Percentiles rank a stretch among this genome's conserved stretches.
Evolutionary conservation across 2,329 filamentous ascomycete species (phyloP).

Genomic region (Pyrenophora teres): DNA sequence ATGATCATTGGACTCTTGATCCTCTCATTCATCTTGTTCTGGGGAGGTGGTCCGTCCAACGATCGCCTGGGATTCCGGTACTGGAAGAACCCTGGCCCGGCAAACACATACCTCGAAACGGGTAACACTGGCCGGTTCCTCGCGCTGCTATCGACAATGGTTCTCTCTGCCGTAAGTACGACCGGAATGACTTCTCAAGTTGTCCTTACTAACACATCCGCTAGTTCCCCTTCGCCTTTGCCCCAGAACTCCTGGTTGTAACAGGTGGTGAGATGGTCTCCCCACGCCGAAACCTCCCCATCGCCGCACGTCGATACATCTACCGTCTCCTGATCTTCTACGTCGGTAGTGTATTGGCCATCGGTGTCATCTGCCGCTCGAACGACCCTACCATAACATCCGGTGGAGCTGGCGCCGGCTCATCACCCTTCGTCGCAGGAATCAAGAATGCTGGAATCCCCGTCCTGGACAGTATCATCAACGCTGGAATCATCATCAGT

Average conservation of each 20-base stretch:
- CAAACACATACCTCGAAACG: slow-evolving; percentile 54
- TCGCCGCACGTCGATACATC: slow-evolving; percentile 63
- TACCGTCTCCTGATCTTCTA: slow-evolving; percentile 68
- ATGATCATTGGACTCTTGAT: slow-evolving; percentile 54
- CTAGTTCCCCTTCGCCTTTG: slow-evolving; percentile 11
- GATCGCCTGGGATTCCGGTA: slow-evolving; percentile 62
- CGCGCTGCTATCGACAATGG: slow-evolving; percentile 57
- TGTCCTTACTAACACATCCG: neutral
- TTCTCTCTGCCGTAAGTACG: slow-evolving; percentile 56
- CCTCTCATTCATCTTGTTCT: slow-evolving; percentile 60
- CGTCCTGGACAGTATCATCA: slow-evolving; percentile 68
- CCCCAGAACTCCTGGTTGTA: slow-evolving; percentile 49
- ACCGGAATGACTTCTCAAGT: neutral
- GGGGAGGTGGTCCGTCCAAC: slow-evolving; percentile 59
- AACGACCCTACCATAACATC: slow-evolving; percentile 56
- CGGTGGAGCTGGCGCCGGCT: slow-evolving; percentile 59
- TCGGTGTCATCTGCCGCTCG: slow-evolving; percentile 64
- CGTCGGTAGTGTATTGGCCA: slow-evolving; percentile 61
- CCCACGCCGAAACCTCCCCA: slow-evolving; percentile 63
- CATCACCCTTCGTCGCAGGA: slow-evolving; percentile 57
- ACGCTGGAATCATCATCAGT: slow-evolving; percentile 69
- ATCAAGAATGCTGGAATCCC: slow-evolving; percentile 57
- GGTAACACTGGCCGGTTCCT: slow-evolving; percentile 58
- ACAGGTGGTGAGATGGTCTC: slow-evolving; percentile 63
- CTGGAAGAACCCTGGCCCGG: slow-evolving; percentile 60